These are phyloP conservation scores for Fagus crenata DNA, from an alignment of 306 rosid species.

Conservation along the genomic window DNA sequence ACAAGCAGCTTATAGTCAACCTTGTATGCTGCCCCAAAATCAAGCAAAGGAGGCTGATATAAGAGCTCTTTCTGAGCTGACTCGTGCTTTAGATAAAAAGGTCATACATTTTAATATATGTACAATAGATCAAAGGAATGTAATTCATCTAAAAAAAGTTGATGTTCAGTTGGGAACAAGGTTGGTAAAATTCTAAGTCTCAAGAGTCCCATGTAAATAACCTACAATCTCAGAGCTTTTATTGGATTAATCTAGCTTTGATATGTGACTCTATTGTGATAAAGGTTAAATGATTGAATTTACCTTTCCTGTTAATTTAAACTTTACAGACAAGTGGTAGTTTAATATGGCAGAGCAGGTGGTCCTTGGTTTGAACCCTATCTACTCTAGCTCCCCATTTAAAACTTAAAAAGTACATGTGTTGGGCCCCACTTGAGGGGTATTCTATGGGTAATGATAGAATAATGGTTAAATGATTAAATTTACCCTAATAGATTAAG, in stretches of 20 bases:
- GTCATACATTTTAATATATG: conserved; percentile 28
- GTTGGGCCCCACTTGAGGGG: too few relatives aligned
- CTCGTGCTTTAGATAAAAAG: conserved; percentile 67
- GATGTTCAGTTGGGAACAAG: not conserved
- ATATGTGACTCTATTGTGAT: not conserved
- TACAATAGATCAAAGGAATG: not conserved
- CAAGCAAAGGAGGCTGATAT: conserved; percentile 76
- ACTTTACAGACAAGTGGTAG: too few relatives aligned
- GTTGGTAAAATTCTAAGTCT: conserved; percentile 6
- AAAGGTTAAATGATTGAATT: not conserved
- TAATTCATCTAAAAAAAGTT: not conserved
- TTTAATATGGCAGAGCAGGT: too few relatives aligned
- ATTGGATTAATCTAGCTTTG: not conserved
- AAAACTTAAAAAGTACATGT: not conserved
- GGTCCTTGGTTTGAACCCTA: too few relatives aligned
- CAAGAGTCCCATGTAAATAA: not conserved
- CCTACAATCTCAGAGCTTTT: not conserved
- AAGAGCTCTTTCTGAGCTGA: conserved; percentile 59
- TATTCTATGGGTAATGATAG: too few relatives aligned
- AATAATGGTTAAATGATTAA: too few relatives aligned
- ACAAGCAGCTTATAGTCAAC: conserved; percentile 43
- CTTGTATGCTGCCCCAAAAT: conserved; percentile 41
- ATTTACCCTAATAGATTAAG: too few relatives aligned
- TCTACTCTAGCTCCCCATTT: not conserved
- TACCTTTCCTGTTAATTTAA: too few relatives aligned